Base-by-base conservation (phyloP, 164 flowering plant genomes). In the Magnolia kwangsiensis region DNA sequence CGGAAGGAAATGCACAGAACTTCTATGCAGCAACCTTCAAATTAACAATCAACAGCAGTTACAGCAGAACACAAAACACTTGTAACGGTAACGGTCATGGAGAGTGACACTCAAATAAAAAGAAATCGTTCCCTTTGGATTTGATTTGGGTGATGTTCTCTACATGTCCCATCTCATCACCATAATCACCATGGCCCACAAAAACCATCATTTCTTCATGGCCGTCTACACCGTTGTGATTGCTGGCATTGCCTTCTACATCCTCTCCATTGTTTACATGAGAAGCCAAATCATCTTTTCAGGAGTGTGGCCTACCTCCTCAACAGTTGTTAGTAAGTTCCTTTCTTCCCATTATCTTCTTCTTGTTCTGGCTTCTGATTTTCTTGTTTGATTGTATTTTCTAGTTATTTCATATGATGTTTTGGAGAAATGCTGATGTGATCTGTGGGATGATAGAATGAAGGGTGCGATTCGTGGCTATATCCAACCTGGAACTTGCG, bases 141-240 rank as follows among this genome's bases (percentile, higher is more conserved):
- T 37, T 37, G 45, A 37, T 37, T 37, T 37, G 4, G 45, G 45
- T 37, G 45, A 37, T 37, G 45, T 37, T 37, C 45, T 37, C 45
- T 37, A 37, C 7, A 37, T 37, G 7, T 37, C 45, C 45, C 45
- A 37, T 37, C 45, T 37, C 45, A 37, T 37, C 45, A 37, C 45
- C 45, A 37, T 37, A 5, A 37, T 37, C 45, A 37, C 45, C 45
- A 37, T 37, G 45, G 45, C 45, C 45, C 4, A 37, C 45, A 37
- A 37, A 37, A 37, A 4, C 5, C 45, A 37, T 37, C 7, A 37
- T 20, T 78, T 95, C 71, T 93, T 92, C 80, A 2, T 88, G 16
- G 89, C 95, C 74, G 85, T 93, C 81, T 92, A 95, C 83, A 86
- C 83, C 24, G 84, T 94, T 0, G 88, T 95, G 24, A 67, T 93